Percentiles rank a stretch among this genome's conserved stretches.
Conservation (phyloP, 768 basidiomycete genomes). For the Tephrocybe sp. region DNA sequence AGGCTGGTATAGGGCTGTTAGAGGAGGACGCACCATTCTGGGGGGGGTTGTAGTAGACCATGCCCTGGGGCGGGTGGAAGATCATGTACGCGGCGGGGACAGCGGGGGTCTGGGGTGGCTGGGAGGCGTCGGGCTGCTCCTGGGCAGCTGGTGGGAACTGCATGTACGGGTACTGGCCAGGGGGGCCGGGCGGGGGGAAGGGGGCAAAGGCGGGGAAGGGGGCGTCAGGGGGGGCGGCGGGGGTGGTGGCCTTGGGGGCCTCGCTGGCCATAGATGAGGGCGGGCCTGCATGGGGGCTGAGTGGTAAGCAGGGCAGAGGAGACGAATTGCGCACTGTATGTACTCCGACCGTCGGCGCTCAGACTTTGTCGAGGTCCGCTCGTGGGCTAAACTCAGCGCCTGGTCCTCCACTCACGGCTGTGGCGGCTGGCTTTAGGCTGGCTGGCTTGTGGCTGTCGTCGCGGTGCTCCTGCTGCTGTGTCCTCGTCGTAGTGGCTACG, state of each 20-base stretch:
- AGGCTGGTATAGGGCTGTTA: neutral
- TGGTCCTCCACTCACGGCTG: neutral
- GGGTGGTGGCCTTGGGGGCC: constrained; percentile 34
- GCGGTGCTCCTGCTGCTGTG: neutral
- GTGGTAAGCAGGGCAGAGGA: no score
- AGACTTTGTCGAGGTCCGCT: constrained; percentile 10
- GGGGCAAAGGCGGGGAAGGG: constrained; percentile 25
- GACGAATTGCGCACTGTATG: neutral
- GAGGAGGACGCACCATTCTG: constrained; percentile 19
- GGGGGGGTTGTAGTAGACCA: constrained; percentile 40
- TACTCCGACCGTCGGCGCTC: constrained; percentile 20
- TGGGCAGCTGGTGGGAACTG: constrained; percentile 33
- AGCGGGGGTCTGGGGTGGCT: constrained; percentile 25
- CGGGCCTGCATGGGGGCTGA: no score
- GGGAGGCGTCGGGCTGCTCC: constrained; percentile 5
- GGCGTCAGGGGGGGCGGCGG: constrained; percentile 29
- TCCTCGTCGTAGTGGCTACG: neutral
- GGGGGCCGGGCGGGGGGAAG: constrained; percentile 28
- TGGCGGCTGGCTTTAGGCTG: neutral
- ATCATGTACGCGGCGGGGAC: constrained; percentile 40
- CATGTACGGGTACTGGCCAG: constrained; percentile 41
- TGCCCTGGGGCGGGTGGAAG: constrained; percentile 38
- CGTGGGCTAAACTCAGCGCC: neutral
- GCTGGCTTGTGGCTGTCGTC: neutral
- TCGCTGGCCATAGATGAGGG: constrained; percentile 17